Percentiles rank a stretch among this genome's conserved stretches.
These are phyloP conservation scores for Cadophora gregata DNA, from an alignment of 2,329 filamentous ascomycete genomes.

Conservation along the genomic window DNA sequence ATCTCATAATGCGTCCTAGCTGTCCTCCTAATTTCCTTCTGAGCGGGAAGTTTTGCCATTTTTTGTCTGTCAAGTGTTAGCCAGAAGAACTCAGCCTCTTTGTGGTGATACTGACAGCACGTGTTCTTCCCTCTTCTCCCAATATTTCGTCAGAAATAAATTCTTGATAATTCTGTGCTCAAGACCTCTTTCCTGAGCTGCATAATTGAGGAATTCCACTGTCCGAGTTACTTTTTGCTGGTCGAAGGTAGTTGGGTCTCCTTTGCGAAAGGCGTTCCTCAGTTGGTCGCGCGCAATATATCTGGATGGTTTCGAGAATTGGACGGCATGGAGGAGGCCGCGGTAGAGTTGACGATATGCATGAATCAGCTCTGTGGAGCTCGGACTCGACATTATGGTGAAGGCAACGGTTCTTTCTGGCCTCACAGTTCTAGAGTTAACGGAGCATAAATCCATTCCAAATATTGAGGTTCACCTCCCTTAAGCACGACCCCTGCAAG, in stretches of 20 bases:
- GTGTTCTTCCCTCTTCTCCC: conserved; percentile 20
- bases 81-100: not conserved
- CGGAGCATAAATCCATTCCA: not conserved
- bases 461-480: not conserved
- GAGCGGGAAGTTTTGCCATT: not conserved
- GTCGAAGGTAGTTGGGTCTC: conserved; percentile 54
- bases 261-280: conserved; percentile 61
- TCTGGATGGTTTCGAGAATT: conserved; percentile 72
- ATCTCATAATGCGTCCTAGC: conserved; percentile 65
- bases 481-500: conserved; percentile 12
- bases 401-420: too few relatives aligned
- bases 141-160: conserved; percentile 56
- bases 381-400: conserved; percentile 30
- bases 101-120: conserved; percentile 18
- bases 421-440: too few relatives aligned
- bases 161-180: conserved; percentile 78
- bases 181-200: conserved; percentile 65
- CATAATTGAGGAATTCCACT: conserved; percentile 71
- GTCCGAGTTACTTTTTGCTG: conserved; percentile 65
- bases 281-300: conserved; percentile 65
- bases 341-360: conserved; percentile 76
- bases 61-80: conserved; percentile 3
- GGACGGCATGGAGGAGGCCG: conserved; percentile 70
- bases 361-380: conserved; percentile 52
- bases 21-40: conserved; percentile 35